These are phyloP conservation scores for Kwoniella europaea DNA, from an alignment of 768 basidiomycete genomes.

Conservation along the genomic window DNA sequence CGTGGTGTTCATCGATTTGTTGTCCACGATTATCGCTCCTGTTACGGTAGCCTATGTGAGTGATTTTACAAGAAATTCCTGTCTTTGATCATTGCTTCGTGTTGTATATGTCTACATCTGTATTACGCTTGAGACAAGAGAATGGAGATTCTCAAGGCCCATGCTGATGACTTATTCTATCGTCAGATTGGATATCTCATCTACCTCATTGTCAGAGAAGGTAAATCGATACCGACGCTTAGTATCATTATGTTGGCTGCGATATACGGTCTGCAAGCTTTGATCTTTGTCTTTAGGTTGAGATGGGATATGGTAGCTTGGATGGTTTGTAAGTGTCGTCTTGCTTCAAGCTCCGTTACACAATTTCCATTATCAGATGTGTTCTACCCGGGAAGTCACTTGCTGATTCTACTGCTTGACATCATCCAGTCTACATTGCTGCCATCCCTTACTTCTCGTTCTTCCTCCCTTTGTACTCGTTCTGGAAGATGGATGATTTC, in stretches of 20 bases:
- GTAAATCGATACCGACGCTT: conserved; percentile 73
- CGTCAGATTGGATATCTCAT: conserved; percentile 82
- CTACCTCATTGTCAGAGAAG: conserved; percentile 72
- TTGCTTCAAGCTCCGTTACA: no score
- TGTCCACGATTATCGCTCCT: conserved; percentile 83
- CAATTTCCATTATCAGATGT: no score
- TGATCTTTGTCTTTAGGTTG: conserved; percentile 87
- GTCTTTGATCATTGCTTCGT: no score
- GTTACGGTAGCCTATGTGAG: conserved; percentile 88
- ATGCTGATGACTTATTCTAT: conserved; percentile 1
- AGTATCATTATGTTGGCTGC: conserved; percentile 92
- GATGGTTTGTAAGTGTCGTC: conserved; percentile 52
- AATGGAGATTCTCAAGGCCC: no score
- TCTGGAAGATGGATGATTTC: conserved; percentile 99
- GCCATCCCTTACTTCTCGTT: conserved; percentile 94
- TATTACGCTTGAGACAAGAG: no score
- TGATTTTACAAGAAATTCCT: background rate
- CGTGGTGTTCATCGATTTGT: conserved; percentile 92
- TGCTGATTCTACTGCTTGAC: background rate
- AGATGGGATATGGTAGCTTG: conserved; percentile 95
- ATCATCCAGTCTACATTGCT: conserved; percentile 86
- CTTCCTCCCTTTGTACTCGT: conserved; percentile 92
- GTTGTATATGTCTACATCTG: no score
- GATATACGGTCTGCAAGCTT: conserved; percentile 90
- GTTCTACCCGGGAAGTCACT: no score